A percentile compares a stretch with the other conserved stretches of the same genome.
Evolutionary conservation across 495 filamentous ascomycete genomes (phyloP).

Genomic region (Sordaria brevicollis): DNA sequence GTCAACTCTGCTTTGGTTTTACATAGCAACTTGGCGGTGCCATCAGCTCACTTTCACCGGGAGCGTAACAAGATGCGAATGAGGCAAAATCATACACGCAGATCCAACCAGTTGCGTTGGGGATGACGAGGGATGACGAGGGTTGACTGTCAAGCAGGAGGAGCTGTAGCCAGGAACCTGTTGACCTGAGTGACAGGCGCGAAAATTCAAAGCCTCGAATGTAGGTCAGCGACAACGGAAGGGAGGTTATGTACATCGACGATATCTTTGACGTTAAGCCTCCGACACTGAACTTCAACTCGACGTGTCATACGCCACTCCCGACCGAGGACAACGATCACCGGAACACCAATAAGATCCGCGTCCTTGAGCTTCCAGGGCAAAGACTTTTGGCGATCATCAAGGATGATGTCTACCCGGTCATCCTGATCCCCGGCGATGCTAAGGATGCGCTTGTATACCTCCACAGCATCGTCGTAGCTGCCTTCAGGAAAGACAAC

Average conservation of each 20-base stretch:
- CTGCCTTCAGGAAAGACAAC: slow-evolving; percentile 52
- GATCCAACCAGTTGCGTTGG: too few species aligned
- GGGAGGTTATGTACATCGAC: slow-evolving; percentile 21
- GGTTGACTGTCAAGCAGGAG: too few species aligned
- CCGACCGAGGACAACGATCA: slow-evolving; percentile 69
- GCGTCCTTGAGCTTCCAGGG: slow-evolving; percentile 85
- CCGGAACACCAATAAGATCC: slow-evolving; percentile 77
- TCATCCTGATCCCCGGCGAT: background rate
- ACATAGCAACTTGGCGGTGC: too few species aligned
- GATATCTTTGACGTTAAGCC: slow-evolving; percentile 20
- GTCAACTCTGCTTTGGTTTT: too few species aligned
- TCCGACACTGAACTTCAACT: slow-evolving; percentile 72
- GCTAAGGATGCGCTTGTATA: slow-evolving; percentile 43
- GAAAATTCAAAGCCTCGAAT: background rate
- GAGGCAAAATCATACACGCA: too few species aligned
- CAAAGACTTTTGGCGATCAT: slow-evolving; percentile 61
- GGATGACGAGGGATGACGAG: too few species aligned
- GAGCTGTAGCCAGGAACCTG: too few species aligned
- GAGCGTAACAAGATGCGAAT: too few species aligned
- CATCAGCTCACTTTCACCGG: too few species aligned
- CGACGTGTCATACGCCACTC: slow-evolving; percentile 53
- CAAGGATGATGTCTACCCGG: slow-evolving; percentile 49
- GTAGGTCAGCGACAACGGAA: background rate
- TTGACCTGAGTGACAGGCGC: too few species aligned
- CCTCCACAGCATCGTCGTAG: slow-evolving; percentile 36